Evolutionary conservation across 768 basidiomycete species (phyloP), one percentile per base, ranked within the genome.

Genomic region (Leccinellum luteum): DNA sequence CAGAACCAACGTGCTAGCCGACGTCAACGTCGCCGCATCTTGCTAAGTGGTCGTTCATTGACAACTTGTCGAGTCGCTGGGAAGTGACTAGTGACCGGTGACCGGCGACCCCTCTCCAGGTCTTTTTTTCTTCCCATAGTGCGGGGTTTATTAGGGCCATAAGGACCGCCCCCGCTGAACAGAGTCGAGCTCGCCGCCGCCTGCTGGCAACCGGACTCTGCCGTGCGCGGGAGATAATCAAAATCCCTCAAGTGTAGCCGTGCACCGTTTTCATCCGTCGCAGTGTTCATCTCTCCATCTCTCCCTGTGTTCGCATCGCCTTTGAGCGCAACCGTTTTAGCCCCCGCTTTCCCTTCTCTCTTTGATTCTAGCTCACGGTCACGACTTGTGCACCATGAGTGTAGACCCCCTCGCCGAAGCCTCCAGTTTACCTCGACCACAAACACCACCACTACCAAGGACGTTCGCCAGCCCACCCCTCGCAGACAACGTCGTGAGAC

Each of bases 401-500:
- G 27, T 15, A 25, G 47, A 48, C 23, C 47, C 47, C 10, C 47
- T 48, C 47, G 3, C 27, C 14, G 47, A 48, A 15, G 47, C 27
- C 5, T 28, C 53, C 1, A 48, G 19, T 28, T 50, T 28, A 2
- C 21, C 43, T 34, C n/a, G 32, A 10, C 35, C 48, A 58, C 25
- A 41, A 38, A 9, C 58, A n/a, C 31, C 45, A n/a, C 52, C 62
- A 3, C 43, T 57, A 21, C 54, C 59, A 34, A 58, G 47, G 19
- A n/a, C 60, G 4, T n/a, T 52, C 9, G 6, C 52, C 9, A 60
- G 58, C 6, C 70, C 66, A 1, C 72, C 72, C 12, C 43, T 65
- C 19, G 64, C 70, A 27, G 72, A 73, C 53, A 51, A 38, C 27
- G 52, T 62, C 60, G 61, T 69, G 41, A 63, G 72, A 32, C 70